Conservation (phyloP, 2,329 filamentous ascomycete species). For the Coniochaeta hoffmannii region DNA sequence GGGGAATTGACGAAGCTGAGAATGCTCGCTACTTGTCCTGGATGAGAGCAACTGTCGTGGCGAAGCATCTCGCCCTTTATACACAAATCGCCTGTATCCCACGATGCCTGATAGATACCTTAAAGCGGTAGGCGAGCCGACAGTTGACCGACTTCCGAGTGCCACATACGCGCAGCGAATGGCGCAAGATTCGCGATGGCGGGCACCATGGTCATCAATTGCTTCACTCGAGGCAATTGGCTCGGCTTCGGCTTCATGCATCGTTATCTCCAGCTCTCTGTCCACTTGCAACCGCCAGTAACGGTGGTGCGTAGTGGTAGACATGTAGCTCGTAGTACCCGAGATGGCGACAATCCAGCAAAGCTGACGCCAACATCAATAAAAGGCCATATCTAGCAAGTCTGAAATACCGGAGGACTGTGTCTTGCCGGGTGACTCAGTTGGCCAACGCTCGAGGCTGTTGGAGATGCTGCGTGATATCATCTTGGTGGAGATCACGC, state of each 20-base stretch:
- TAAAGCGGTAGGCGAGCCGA: background rate
- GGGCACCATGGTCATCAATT: background rate
- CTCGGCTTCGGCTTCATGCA: background rate
- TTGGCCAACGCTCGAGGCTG: background rate
- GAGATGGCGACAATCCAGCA: background rate
- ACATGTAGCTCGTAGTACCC: background rate
- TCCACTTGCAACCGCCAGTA: background rate
- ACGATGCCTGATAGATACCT: background rate
- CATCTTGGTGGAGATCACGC: background rate
- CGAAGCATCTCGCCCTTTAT: background rate
- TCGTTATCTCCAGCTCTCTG: background rate
- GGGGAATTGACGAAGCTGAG: too few relatives aligned
- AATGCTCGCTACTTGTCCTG: too few relatives aligned
- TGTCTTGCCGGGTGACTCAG: background rate
- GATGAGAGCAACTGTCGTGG: too few relatives aligned
- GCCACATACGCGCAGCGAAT: background rate
- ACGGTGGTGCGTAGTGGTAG: background rate
- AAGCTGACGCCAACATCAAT: background rate
- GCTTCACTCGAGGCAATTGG: background rate
- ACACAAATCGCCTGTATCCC: background rate
- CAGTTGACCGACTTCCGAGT: background rate
- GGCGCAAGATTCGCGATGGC: conserved; percentile 1
- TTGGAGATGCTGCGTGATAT: background rate
- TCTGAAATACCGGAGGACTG: too few relatives aligned
- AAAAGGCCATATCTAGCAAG: too few relatives aligned